Percentiles rank a stretch among this genome's conserved stretches.
phyloP scores from a whole-genome alignment of 371 early-diverging fungal genomes.

The Mucor sp. region DNA sequence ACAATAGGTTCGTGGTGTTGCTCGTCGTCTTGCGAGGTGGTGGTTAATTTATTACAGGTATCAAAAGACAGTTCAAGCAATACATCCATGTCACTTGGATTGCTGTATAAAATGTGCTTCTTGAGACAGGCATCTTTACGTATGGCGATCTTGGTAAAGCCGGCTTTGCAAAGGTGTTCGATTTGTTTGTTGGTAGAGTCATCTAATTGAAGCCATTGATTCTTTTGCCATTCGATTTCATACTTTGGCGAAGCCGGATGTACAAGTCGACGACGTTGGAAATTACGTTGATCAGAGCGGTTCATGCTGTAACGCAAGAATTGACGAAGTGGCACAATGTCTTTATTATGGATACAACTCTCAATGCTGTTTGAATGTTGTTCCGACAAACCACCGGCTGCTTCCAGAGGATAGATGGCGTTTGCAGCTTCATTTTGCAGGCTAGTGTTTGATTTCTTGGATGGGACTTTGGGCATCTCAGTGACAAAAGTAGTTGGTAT shows the following conservation, averaged over 20 bases:
- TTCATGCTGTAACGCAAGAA: conserved; percentile 22
- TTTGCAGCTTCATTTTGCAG: neutral
- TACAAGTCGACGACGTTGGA: conserved; percentile 7
- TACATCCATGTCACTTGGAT: conserved; percentile 12
- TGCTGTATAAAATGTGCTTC: conserved; percentile 12
- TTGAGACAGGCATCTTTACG: conserved; percentile 16
- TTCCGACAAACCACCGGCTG: neutral
- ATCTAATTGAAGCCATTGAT: conserved; percentile 26
- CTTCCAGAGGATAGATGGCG: neutral
- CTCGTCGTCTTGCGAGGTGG: neutral
- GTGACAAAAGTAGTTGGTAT: neutral
- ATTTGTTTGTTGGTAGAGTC: conserved; percentile 12
- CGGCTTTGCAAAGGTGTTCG: conserved; percentile 8
- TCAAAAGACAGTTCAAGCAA: conserved; percentile 11
- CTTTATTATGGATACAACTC: conserved; percentile 3
- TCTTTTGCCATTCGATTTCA: conserved; percentile 27
- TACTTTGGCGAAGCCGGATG: conserved; percentile 14
- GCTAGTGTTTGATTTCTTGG: neutral
- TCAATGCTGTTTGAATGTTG: neutral
- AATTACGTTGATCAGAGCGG: conserved; percentile 10
- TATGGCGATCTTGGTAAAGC: conserved; percentile 18
- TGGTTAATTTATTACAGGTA: neutral
- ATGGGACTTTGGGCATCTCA: neutral
- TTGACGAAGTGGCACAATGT: conserved; percentile 20
- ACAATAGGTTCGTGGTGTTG: neutral